Base-by-base conservation (phyloP, 257 asterid species). In the Anisodus acutangulus region DNA sequence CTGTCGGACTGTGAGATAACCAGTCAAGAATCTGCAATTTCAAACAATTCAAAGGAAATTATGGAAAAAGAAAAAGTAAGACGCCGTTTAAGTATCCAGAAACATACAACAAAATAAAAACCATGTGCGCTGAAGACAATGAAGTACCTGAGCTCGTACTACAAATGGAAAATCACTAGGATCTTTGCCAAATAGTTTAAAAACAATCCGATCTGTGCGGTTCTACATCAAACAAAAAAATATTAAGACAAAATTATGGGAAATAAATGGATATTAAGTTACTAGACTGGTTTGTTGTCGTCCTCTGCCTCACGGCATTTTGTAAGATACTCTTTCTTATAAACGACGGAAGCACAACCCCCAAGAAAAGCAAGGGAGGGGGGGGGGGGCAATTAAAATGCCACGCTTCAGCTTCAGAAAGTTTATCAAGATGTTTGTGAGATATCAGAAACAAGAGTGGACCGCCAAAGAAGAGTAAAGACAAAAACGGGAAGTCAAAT, bases 1-100 rank as follows among this genome's bases (percentile, higher is more conserved):
- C 98, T 62, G 90, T 86, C 72, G 98, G 98, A 89, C 98, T 93
- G 84, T 92, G 91, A 85, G 98, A 89, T 85, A 95, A 85, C 98
- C 98, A 95, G 86, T 95, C 95, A 88, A 92, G 92, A 86, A 95
- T 95, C 98, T 95, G 97, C 59, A 86, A 87, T 83, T 87, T 78
- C 71, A 85, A 85, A 84, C 16, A 15, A 53, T 78, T 53, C 26
- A 8, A 78, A 26, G 82, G 31, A 31, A 54, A 53, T 78, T 78
- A 59, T 26, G 82, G 47, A 85, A 41, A 58, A 80, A 60, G 31
- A 84, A 83, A 83, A 26, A 62, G 85, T 88, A 31, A 69, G 86
- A 62, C 78, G 19, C 70, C 74, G 55, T 86, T 78, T 53, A 12
- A 53, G 49, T 8, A 53, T 22, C 8, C 49, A 53, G 55, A 76